Evolutionary conservation across 305 asterid genomes (phyloP).

Genomic region (Fraxinus paxiana): DNA sequence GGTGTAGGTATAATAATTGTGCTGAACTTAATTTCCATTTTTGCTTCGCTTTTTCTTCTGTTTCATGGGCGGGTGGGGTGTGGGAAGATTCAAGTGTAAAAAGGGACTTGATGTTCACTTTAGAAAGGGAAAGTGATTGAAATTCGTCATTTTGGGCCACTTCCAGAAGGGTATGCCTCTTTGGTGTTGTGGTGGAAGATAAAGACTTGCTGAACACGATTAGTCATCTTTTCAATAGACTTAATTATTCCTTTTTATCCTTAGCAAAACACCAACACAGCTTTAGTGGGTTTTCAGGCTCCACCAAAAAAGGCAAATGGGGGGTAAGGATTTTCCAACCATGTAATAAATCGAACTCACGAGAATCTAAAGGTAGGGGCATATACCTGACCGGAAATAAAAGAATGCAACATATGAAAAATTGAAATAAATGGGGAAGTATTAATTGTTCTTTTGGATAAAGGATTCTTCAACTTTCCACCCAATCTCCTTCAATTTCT

Average conservation of each 20-base stretch:
- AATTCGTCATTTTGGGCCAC: not conserved
- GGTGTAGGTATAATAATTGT: not conserved
- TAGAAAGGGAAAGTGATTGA: not conserved
- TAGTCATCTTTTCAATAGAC: not conserved
- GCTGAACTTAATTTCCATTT: not conserved
- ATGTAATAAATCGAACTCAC: not conserved
- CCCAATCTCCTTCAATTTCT: not conserved
- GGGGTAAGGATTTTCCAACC: not conserved
- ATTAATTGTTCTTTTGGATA: not conserved
- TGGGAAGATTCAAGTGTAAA: not conserved
- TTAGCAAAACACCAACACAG: not conserved
- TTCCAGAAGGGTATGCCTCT: not conserved
- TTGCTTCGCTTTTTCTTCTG: not conserved
- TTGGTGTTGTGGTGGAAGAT: not conserved
- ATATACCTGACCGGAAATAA: not conserved
- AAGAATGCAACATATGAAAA: not conserved
- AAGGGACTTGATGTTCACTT: not conserved
- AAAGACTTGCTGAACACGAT: not conserved
- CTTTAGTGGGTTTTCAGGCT: not conserved
- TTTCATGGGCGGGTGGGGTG: not conserved
- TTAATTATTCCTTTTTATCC: not conserved
- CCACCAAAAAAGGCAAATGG: not conserved
- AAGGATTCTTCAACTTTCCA: not conserved
- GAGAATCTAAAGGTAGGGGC: not conserved
- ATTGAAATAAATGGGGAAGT: not conserved